Percentiles rank a stretch among this genome's conserved stretches.
phyloP scores from a whole-genome alignment of 2,329 filamentous ascomycete species.

The Diaporthe eres region DNA sequence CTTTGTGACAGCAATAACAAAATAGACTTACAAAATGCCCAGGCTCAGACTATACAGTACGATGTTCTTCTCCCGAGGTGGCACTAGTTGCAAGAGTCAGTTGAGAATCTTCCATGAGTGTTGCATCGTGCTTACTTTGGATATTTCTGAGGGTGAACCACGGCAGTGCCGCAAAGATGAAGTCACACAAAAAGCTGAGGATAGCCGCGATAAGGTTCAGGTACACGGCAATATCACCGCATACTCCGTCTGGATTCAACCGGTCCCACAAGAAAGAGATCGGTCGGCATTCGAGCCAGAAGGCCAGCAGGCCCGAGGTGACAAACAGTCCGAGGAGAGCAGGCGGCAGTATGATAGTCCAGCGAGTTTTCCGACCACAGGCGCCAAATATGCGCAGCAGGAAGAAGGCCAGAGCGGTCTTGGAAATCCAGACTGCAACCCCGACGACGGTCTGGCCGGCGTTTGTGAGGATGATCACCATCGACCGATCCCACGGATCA shows the following conservation, averaged over 20 bases:
- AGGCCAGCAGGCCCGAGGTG: background rate
- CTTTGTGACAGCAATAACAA: background rate
- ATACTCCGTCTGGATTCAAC: slow-evolving; percentile 23
- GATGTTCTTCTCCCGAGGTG: slow-evolving; percentile 14
- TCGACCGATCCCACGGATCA: slow-evolving; percentile 28
- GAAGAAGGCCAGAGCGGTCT: slow-evolving; percentile 26
- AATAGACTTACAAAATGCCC: slow-evolving; percentile 20
- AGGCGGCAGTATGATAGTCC: slow-evolving; percentile 24
- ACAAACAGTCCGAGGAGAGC: slow-evolving; percentile 16
- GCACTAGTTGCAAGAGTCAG: background rate
- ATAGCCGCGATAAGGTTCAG: slow-evolving; percentile 17
- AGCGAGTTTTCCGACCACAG: slow-evolving; percentile 22
- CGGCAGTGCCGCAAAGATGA: slow-evolving; percentile 25
- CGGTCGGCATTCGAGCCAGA: slow-evolving; percentile 33
- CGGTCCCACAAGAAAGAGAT: slow-evolving; percentile 27
- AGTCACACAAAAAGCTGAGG: slow-evolving; percentile 33
- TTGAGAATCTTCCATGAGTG: background rate
- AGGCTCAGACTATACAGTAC: slow-evolving; percentile 32
- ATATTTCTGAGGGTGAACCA: slow-evolving; percentile 20
- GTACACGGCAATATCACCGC: slow-evolving; percentile 24
- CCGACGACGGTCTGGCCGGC: slow-evolving; percentile 32
- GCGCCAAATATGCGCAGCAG: slow-evolving; percentile 24
- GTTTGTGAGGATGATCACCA: slow-evolving; percentile 33
- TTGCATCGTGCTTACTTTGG: background rate
- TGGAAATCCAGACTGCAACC: slow-evolving; percentile 23